These are phyloP conservation scores for Chalara sp. DNA, from an alignment of 2,329 filamentous ascomycete genomes.

Conservation along the genomic window DNA sequence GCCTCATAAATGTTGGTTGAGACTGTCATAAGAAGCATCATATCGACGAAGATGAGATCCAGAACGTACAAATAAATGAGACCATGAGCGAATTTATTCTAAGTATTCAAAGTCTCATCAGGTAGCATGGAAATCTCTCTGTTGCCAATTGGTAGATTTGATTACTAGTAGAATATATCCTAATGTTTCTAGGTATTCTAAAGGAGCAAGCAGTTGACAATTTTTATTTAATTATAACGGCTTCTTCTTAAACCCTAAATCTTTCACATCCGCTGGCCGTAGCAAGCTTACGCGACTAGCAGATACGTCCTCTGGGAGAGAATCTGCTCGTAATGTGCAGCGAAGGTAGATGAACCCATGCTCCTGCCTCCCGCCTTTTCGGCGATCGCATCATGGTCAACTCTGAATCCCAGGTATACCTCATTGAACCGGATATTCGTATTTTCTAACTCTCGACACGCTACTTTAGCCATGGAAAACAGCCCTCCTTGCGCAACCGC, in stretches of 20 bases:
- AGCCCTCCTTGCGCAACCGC: constrained; percentile 32
- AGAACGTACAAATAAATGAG: too few species aligned
- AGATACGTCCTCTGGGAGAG: constrained; percentile 10
- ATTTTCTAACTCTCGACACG: constrained; percentile 21
- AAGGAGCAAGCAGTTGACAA: too few species aligned
- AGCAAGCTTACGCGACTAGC: constrained; percentile 10
- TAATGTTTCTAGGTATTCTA: too few species aligned
- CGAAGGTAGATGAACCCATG: constrained; percentile 15
- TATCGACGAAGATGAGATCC: too few species aligned
- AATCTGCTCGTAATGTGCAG: constrained; percentile 14
- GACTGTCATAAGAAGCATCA: too few species aligned
- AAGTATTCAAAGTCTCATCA: too few species aligned
- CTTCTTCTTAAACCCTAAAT: constrained; percentile 7
- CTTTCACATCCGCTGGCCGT: constrained; percentile 4
- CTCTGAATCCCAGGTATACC: constrained; percentile 28
- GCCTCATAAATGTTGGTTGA: too few species aligned
- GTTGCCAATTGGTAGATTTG: too few species aligned
- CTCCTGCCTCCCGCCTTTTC: constrained; percentile 1
- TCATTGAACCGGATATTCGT: constrained; percentile 35
- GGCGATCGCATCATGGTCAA: constrained; percentile 22
- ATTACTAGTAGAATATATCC: too few species aligned
- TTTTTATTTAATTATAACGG: background rate
- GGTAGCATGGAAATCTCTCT: too few species aligned
- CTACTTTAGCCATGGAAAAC: constrained; percentile 28
- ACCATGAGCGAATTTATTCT: too few species aligned